Evolutionary conservation across 345 rosid genomes (phyloP).

Genomic region (Dovyalis caffra): DNA sequence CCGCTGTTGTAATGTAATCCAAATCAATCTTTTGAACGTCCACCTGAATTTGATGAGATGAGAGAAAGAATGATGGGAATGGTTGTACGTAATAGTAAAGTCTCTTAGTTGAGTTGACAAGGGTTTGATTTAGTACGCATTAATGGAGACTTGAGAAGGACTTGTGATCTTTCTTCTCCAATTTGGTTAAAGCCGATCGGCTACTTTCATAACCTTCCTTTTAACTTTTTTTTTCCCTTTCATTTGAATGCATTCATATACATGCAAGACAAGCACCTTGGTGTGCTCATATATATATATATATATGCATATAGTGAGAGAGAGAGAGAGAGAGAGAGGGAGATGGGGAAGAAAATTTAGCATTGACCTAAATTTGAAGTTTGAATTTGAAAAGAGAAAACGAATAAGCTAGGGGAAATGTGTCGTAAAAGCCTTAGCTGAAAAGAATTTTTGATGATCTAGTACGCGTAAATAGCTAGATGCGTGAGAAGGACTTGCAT

Average conservation of each 20-base stretch:
- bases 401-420: neutral
- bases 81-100: no score
- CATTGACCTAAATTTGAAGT: neutral
- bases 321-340: no score
- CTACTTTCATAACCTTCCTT: neutral
- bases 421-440: neutral
- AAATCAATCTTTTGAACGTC: no score
- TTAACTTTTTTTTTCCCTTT: neutral
- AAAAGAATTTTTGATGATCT: neutral
- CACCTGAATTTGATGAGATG: no score
- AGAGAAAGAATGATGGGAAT: no score
- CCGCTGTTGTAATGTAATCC: no score
- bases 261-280: neutral
- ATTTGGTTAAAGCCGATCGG: neutral
- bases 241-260: neutral
- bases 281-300: no score
- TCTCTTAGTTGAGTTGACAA: neutral
- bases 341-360: no score
- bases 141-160: neutral
- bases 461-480: neutral
- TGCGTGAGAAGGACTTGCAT: neutral
- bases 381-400: neutral
- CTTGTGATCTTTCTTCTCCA: neutral
- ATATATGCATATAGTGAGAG: no score
- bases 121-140: neutral